Base-by-base conservation (phyloP, 331 rosid genomes). In the Prunus yedoensis region DNA sequence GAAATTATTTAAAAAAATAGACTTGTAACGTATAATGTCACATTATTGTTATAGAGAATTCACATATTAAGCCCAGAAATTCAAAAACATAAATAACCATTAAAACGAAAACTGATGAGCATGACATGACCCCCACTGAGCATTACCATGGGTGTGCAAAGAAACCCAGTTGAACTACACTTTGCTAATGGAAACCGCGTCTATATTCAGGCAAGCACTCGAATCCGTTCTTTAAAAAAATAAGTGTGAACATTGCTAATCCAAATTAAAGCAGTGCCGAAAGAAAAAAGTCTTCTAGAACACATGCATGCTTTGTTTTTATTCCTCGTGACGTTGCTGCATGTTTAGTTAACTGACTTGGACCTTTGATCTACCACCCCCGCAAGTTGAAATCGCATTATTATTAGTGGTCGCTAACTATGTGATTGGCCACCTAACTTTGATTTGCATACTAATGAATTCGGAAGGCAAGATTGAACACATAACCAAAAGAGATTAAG, bases 401-500 rank as follows among this genome's bases (percentile, higher is more conserved):
- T 81, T 71, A 78, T 38, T 30, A 41, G 79, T 70, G 84, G 88
- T 87, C 80, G 92, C 83, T 74, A 87, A 90, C 77, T 79, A 87
- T 70, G 88, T 87, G 92, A 88, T 87, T 71, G 89, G 53, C 59
- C 49, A 92, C 96, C 96, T 82, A 90, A 92, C 94, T 70, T 59
- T 63, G 74, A 84, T 80, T 81, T 83, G 73, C 59, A 73, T 73
- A 79, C 75, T 84, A 75, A 84, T 80, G 59, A 62, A 74, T 62
- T 51, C 58, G n/a, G 66, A 77, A 77, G 81, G 65, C 73, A 61
- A 71, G 76, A 21, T 15, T 14, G 50, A 43, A 54, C 3, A 13
- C 66, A 57, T 32, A 56, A 32, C 38, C 7, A 4, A 32, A 32
- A 32, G n/a, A 9, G 2, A 41, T 35, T 15, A 16, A 57, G 23